These are phyloP conservation scores for Leucogyrophana mollusca DNA, from an alignment of 768 basidiomycete species.

Conservation along the genomic window DNA sequence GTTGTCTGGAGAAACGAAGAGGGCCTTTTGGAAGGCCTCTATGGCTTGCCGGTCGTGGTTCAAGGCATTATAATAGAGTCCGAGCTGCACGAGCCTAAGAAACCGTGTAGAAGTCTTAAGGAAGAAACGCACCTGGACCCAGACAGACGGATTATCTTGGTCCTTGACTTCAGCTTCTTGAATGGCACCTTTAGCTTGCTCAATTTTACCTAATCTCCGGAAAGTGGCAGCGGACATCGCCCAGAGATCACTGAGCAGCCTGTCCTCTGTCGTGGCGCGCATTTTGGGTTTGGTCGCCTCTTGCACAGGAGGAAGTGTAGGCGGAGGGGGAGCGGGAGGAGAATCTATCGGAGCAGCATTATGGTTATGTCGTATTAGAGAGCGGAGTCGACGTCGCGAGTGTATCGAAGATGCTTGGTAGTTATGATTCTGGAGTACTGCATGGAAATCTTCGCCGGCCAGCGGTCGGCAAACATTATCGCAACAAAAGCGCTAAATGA, in stretches of 20 bases:
- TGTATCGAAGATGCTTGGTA: constrained; percentile 85
- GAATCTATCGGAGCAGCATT: constrained; percentile 30
- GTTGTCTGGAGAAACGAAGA: constrained; percentile 83
- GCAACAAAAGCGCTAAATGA: constrained; percentile 4
- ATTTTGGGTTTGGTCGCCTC: constrained; percentile 29
- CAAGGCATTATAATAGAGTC: constrained; percentile 66
- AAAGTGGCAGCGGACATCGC: constrained; percentile 94
- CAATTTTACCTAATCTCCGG: constrained; percentile 82
- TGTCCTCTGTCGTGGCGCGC: constrained; percentile 53
- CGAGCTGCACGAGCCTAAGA: constrained; percentile 66
- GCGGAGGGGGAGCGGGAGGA: constrained; percentile 30
- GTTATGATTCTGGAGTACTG: constrained; percentile 54
- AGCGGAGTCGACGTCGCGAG: constrained; percentile 62
- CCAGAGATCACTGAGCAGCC: constrained; percentile 86
- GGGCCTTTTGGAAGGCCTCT: constrained; percentile 80
- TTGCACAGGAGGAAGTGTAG: constrained; percentile 32
- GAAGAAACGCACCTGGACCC: constrained; percentile 77
- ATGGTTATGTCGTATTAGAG: constrained; percentile 36
- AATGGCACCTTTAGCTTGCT: constrained; percentile 87
- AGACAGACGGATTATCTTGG: constrained; percentile 83
- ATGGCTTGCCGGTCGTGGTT: constrained; percentile 62
- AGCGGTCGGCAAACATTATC: background rate
- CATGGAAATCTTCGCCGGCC: constrained; percentile 62
- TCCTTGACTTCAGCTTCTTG: constrained; percentile 93
- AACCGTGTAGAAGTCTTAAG: background rate